Conservation (phyloP, 2,329 filamentous ascomycete species). For the Aspergillus proliferans region DNA sequence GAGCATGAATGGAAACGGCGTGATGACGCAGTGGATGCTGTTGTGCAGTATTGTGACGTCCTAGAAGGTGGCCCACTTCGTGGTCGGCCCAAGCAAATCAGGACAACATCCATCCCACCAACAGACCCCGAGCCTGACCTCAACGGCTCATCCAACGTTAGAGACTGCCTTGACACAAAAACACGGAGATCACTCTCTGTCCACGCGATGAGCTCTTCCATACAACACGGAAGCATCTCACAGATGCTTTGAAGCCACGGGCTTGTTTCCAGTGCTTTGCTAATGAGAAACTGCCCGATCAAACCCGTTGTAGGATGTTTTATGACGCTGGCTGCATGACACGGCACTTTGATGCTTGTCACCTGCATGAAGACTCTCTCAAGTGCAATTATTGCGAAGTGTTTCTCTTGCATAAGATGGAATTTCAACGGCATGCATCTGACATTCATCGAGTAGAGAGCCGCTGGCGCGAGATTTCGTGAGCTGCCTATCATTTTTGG, state of each 20-base stretch:
- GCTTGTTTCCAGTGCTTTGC: neutral
- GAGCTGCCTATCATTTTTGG: too few relatives aligned
- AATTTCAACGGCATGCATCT: too few relatives aligned
- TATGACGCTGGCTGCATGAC: too few relatives aligned
- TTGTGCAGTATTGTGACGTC: slow-evolving; percentile 12
- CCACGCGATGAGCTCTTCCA: neutral
- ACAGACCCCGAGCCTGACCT: neutral
- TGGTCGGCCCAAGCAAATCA: slow-evolving; percentile 6
- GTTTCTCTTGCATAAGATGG: too few relatives aligned
- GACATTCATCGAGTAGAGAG: too few relatives aligned
- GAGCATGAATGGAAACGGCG: slow-evolving; percentile 15
- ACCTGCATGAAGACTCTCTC: too few relatives aligned
- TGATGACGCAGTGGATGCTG: slow-evolving; percentile 8
- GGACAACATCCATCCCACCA: neutral
- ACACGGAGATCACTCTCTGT: neutral
- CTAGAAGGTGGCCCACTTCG: slow-evolving; percentile 13
- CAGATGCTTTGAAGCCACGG: neutral
- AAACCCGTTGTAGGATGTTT: too few relatives aligned
- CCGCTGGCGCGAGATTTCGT: too few relatives aligned
- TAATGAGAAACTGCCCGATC: too few relatives aligned
- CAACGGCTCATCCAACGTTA: neutral
- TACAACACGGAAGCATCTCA: neutral
- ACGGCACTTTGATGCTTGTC: too few relatives aligned
- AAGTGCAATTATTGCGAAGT: too few relatives aligned
- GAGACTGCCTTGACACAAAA: neutral